phyloP scores from a whole-genome alignment of 305 asterid species.

The Plantago rigida region DNA sequence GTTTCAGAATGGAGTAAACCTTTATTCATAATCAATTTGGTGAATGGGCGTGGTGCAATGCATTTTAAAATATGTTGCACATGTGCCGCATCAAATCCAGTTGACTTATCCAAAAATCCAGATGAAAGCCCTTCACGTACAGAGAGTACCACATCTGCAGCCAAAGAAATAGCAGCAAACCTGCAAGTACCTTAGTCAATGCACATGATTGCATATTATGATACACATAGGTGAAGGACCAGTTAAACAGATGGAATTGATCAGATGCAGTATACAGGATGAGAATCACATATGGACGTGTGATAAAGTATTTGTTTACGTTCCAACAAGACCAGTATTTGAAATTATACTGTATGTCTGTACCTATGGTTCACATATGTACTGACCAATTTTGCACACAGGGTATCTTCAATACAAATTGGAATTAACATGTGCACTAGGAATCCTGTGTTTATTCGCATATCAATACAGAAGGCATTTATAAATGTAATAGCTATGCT shows the following conservation, averaged over 20 bases:
- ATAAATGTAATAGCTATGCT: conserved; percentile 4
- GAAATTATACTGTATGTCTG: neutral
- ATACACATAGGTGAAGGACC: neutral
- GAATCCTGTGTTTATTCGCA: neutral
- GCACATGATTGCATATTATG: conserved; percentile 19
- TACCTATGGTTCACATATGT: neutral
- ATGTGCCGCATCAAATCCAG: conserved; percentile 35
- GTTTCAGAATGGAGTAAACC: conserved; percentile 71
- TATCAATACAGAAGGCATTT: conserved; percentile 3
- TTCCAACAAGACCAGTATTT: neutral
- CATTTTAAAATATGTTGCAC: conserved; percentile 65
- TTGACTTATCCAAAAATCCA: conserved; percentile 39
- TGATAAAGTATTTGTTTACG: too few species aligned
- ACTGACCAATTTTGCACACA: neutral
- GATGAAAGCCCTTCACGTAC: conserved; percentile 52
- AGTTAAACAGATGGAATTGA: neutral
- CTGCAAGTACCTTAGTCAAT: conserved; percentile 58
- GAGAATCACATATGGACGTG: too few species aligned
- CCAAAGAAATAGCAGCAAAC: conserved; percentile 69
- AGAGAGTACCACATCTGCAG: conserved; percentile 73
- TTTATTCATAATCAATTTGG: conserved; percentile 57
- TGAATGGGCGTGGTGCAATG: conserved; percentile 58
- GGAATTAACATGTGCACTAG: neutral
- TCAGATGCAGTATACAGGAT: too few species aligned
- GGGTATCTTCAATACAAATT: conserved; percentile 44